Base-by-base conservation (phyloP, 306 rosid species). In the Dryas alaskensis region DNA sequence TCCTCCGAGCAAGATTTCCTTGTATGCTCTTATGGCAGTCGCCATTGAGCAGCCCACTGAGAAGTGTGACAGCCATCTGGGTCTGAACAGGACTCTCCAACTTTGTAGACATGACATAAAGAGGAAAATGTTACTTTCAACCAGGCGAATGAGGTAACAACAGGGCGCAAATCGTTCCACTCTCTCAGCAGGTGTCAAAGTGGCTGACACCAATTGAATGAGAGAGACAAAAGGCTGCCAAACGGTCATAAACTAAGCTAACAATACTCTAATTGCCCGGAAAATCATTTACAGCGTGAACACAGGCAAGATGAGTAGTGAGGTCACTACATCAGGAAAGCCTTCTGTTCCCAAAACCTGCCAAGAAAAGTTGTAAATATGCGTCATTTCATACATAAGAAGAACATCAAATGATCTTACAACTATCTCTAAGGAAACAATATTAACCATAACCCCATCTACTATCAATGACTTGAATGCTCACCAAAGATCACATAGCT, bases 1-100 rank as follows among this genome's bases (percentile, higher is more conserved):
- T 85, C 85, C 82, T 87, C 72, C 87, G 84, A 61, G 90, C 84
- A 83, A 89, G 81, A 62, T 70, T 85, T 81, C 87, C 72, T 85
- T 76, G 84, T 78, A 43, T 79, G 40, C 51, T 84, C 80, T 82
- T 80, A 59, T 60, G 72, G 60, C 78, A 80, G 66, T 86, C 86
- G 5, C 82, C 72, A 16, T 79, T 68, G 69, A 86, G 86, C 78
- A 80, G 85, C 68, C 82, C 85, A 72, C 73, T 77, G 57, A 80
- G 70, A 76, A 88, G 63, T 42, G 89, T 82, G 69, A 86, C 84
- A 8, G 85, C 89, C 92, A 91, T 88, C 82, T 75, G 84, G 14
- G 54, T 71, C 67, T 80, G 82, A 70, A 80, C 79, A 73, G 72
- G 68, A 60, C 86, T 72, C 65, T 76, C 82, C 84, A 82, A 77